Base-by-base conservation (phyloP, 306 rosid genomes). In the Cucumis hystrix region DNA sequence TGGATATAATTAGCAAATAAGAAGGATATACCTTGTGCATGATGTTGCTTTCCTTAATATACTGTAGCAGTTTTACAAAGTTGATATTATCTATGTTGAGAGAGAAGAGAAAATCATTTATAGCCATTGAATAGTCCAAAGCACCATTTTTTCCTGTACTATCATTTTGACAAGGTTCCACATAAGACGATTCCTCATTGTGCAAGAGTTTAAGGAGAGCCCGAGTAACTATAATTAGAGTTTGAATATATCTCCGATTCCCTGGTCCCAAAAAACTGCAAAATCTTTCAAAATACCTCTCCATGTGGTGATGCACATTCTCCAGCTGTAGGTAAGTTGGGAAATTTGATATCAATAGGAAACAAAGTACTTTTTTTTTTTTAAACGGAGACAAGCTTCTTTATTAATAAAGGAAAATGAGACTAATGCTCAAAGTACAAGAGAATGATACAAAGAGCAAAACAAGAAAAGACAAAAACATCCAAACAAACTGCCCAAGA, bases 241-340 rank as follows among this genome's bases (percentile, higher is more conserved):
- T 95, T 86, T 92, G 98, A 80, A 95, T 95, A 83, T 95, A 92
- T 92, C 98, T 89, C 61, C 97, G 84, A 80, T 95, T 95, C 57
- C 91, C 89, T 75, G 96, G 91, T 86, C 98, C 98, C 87, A 95
- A 86, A 72, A 84, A 91, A 82, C 77, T 84, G 77, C 86, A 61
- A 83, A 95, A 95, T 83, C 95, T 92, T 80, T 58, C 82, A 76
- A 90, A 92, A 85, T 95, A 95, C 82, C 84, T 87, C 80, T 88
- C 88, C 72, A 92, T 43, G 77, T 89, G 83, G 85, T 80, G 52
- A 52, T 92, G 95, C 86, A 90, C 91, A 83, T 89, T 87, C 87
- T 92, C 90, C 82, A 95, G 80, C 98, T 92, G 93, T 77, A 75
- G 78, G 81, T 37, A 81, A 84, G 72, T 58, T 52, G 61, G 65